These are phyloP conservation scores for Myxozyma melibiosi DNA, from an alignment of 805 yeast species.

Conservation along the genomic window DNA sequence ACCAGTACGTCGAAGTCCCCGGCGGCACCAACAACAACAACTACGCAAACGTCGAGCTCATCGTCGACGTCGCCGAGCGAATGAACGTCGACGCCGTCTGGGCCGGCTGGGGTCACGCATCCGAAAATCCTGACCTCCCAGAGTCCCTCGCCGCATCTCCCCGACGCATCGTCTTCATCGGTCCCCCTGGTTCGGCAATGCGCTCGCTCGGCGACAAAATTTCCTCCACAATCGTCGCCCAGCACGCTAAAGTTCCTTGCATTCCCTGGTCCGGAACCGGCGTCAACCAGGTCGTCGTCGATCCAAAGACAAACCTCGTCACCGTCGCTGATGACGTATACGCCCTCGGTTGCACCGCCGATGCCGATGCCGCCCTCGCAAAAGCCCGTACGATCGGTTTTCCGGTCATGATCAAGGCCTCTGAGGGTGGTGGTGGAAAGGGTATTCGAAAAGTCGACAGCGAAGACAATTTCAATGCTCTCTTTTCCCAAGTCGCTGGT, in stretches of 20 bases:
- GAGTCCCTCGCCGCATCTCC: constrained; percentile 93
- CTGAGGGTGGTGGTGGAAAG: constrained; percentile 99
- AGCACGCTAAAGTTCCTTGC: constrained; percentile 97
- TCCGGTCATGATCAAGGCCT: constrained; percentile 98
- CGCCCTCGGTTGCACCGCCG: constrained; percentile 80
- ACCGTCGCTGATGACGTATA: constrained; percentile 85
- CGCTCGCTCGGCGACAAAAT: constrained; percentile 99
- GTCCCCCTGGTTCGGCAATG: constrained; percentile 99
- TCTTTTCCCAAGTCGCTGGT: constrained; percentile 91
- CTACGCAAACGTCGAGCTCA: constrained; percentile 95
- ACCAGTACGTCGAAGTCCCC: constrained; percentile 96
- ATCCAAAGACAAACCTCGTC: constrained; percentile 71
- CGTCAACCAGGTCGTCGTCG: constrained; percentile 76
- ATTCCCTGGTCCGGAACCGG: constrained; percentile 99
- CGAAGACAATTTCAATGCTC: constrained; percentile 72
- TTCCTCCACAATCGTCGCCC: constrained; percentile 97
- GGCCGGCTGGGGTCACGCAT: constrained; percentile 99
- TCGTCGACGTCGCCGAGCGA: constrained; percentile 96
- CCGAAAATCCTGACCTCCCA: constrained; percentile 96
- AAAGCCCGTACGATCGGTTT: constrained; percentile 89
- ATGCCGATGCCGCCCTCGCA: constrained; percentile 84
- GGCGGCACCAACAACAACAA: constrained; percentile 99
- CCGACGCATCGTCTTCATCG: constrained; percentile 87
- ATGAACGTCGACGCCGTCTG: constrained; percentile 97
- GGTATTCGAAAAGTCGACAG: constrained; percentile 96